Conservation (phyloP, 495 filamentous ascomycete genomes). For the Choiromyces venosus region DNA sequence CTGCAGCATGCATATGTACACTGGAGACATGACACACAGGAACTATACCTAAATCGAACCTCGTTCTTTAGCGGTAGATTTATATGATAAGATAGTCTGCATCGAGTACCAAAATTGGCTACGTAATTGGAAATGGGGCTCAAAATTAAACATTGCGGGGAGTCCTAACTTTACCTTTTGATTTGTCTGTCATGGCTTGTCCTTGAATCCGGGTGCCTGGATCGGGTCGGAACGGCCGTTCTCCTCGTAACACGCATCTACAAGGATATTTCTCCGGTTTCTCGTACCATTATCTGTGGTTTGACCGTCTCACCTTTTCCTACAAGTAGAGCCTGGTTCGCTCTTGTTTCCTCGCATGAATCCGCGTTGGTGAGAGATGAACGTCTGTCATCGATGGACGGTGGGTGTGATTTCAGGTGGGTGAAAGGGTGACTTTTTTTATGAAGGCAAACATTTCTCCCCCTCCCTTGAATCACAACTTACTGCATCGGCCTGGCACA, state of each 20-base stretch:
- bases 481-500: not conserved
- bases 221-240: conserved; percentile 9
- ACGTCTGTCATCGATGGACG: not conserved
- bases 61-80: not conserved
- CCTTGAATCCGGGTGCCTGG: conserved; percentile 18
- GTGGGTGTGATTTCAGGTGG: not conserved
- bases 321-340: not conserved
- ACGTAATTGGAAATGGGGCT: conserved; percentile 22
- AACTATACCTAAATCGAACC: not conserved
- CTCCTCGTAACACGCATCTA: conserved; percentile 1
- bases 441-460: not conserved
- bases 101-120: not conserved
- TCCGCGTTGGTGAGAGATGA: not conserved
- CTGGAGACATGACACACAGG: not conserved
- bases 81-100: not conserved
- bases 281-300: not conserved
- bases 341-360: not conserved
- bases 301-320: not conserved
- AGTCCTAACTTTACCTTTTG: not conserved
- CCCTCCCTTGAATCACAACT: not conserved
- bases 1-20: not conserved
- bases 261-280: conserved; percentile 11
- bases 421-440: not conserved
- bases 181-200: not conserved
- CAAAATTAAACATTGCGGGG: conserved; percentile 26